Percentiles rank a stretch among this genome's conserved stretches.
Conservation (phyloP, 1,139 yeast species). For the Diutina pseudorugosa region DNA sequence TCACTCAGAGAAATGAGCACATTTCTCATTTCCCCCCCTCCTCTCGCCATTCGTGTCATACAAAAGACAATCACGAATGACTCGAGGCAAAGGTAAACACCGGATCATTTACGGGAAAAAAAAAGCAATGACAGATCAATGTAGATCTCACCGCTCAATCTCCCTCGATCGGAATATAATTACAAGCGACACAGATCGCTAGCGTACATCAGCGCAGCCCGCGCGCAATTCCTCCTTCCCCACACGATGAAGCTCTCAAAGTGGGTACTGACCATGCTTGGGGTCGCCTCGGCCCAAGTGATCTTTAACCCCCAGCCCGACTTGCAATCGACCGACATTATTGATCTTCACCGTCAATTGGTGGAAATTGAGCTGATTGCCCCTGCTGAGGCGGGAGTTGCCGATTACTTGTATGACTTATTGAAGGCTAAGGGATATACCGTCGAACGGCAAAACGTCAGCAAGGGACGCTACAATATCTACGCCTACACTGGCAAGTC, state of each 20-base stretch:
- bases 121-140: too few species aligned
- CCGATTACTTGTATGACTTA: conserved; percentile 11
- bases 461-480: conserved; percentile 31
- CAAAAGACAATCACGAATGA: too few species aligned
- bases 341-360: conserved; percentile 21
- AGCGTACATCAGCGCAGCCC: background rate
- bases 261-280: background rate
- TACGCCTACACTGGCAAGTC: conserved; percentile 42
- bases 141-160: too few species aligned
- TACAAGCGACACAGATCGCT: too few species aligned
- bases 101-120: too few species aligned
- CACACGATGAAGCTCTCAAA: background rate
- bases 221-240: background rate
- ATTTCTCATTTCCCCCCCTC: too few species aligned
- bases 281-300: background rate
- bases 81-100: too few species aligned
- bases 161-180: too few species aligned
- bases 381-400: conserved; percentile 21
- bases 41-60: too few species aligned
- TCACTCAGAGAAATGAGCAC: too few species aligned
- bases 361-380: conserved; percentile 24
- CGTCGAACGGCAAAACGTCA: conserved; percentile 28
- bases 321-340: conserved; percentile 7
- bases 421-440: conserved; percentile 31
- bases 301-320: background rate